Evolutionary conservation across 1,284 basidiomycete species (phyloP).

Genomic region (Ceratobasidium theobromae): DNA sequence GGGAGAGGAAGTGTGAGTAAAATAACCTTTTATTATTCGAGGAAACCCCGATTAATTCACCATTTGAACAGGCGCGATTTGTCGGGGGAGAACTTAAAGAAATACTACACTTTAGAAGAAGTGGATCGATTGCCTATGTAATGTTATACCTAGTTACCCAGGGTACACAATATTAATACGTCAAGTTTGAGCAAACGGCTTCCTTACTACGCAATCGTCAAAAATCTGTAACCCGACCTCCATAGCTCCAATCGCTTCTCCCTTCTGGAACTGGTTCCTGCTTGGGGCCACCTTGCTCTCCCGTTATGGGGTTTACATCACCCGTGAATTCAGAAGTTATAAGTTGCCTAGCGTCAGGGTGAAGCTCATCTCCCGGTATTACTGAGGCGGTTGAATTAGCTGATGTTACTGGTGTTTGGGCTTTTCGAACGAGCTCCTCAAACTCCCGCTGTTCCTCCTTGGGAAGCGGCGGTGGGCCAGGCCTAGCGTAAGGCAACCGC

Average conservation of each 20-base stretch:
- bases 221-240: constrained; percentile 80
- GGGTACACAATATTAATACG: background rate
- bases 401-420: constrained; percentile 51
- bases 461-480: constrained; percentile 70
- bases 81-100: constrained; percentile 22
- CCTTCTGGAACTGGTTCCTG: constrained; percentile 69
- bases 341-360: constrained; percentile 67
- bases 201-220: constrained; percentile 41
- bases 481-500: constrained; percentile 44
- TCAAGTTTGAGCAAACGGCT: background rate
- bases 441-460: constrained; percentile 71
- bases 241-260: constrained; percentile 76
- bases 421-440: constrained; percentile 65
- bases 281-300: constrained; percentile 76
- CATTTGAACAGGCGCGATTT: constrained; percentile 8
- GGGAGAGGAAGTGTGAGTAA: constrained; percentile 22
- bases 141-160: background rate
- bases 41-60: background rate
- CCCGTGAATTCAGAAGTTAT: constrained; percentile 67
- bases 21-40: background rate
- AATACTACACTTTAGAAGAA: constrained; percentile 23
- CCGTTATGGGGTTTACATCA: constrained; percentile 70
- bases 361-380: constrained; percentile 45
- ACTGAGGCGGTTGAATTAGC: too few species aligned
- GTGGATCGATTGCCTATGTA: constrained; percentile 26